A percentile compares a stretch with the other conserved stretches of the same genome.
phyloP scores from a whole-genome alignment of 306 rosid species.

The Pyrus betulifolia region DNA sequence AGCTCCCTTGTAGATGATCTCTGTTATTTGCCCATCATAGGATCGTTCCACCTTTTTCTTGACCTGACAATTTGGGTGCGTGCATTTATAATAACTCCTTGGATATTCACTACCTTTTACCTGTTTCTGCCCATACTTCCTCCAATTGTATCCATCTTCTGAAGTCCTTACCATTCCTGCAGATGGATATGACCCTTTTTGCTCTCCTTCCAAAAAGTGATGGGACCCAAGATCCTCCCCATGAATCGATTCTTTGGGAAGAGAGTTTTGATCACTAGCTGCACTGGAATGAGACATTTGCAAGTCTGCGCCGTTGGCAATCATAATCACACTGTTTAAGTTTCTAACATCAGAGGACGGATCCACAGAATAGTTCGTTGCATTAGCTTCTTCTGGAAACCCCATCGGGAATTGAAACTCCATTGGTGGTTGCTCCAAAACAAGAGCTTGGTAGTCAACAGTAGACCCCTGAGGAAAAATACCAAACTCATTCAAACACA shows the following conservation, averaged over 20 bases:
- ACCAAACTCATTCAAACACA: constrained; percentile 23
- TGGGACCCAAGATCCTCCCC: constrained; percentile 27
- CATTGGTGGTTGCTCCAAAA: constrained; percentile 28
- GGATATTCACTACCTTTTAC: constrained; percentile 94
- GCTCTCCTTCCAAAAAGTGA: constrained; percentile 37
- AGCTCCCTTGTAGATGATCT: constrained; percentile 72
- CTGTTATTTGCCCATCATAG: constrained; percentile 85
- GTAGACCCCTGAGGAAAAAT: constrained; percentile 30
- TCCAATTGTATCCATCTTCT: constrained; percentile 91
- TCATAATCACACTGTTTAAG: constrained; percentile 13
- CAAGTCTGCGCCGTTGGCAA: constrained; percentile 24
- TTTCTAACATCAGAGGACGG: constrained; percentile 28
- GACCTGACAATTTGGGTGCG: constrained; percentile 66
- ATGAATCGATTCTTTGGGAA: constrained; percentile 23
- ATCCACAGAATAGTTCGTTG: constrained; percentile 24
- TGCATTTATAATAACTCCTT: constrained; percentile 86
- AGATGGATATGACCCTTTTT: constrained; percentile 32
- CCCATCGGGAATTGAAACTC: constrained; percentile 52
- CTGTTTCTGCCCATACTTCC: constrained; percentile 93
- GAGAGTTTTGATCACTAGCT: constrained; percentile 25
- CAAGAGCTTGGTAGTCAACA: constrained; percentile 28
- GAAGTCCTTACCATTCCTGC: constrained; percentile 42
- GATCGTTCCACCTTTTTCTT: constrained; percentile 92
- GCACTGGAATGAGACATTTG: constrained; percentile 29
- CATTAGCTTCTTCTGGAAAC: constrained; percentile 27